These are phyloP conservation scores for Rutidosis leptorrhynchoides DNA, from an alignment of 129 eudicot genomes.

Conservation along the genomic window DNA sequence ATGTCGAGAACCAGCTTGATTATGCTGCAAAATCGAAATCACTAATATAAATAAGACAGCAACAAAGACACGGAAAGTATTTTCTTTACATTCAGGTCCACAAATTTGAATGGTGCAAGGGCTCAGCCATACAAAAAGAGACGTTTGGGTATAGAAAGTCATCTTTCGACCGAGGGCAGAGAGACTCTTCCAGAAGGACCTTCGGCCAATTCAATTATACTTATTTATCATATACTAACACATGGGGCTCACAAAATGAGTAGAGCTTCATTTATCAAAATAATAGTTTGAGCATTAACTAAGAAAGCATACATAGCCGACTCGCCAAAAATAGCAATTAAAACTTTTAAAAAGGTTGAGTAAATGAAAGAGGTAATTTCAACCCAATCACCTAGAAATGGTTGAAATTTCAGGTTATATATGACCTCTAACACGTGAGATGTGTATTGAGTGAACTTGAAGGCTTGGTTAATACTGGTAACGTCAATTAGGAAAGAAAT, in stretches of 20 bases:
- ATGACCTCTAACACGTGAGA: not conserved
- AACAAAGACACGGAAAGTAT: not conserved
- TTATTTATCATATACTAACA: no score
- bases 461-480: not conserved
- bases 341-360: no score
- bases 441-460: not conserved
- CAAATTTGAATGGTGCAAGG: not conserved
- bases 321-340: not conserved
- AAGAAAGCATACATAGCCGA: not conserved
- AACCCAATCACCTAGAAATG: no score
- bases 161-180: no score
- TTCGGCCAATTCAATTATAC: no score
- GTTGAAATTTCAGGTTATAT: not conserved
- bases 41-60: not conserved
- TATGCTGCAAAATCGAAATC: conserved; percentile 19
- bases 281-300: not conserved
- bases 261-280: no score
- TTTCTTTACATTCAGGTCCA: not conserved
- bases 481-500: not conserved
- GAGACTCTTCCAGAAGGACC: no score
- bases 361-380: no score
- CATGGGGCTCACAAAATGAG: no score
- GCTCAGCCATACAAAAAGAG: not conserved
- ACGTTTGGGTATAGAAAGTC: no score
- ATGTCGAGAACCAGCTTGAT: conserved; percentile 53